These are phyloP conservation scores for Aspergillus latus DNA, from an alignment of 2,329 filamentous ascomycete genomes.

Conservation along the genomic window DNA sequence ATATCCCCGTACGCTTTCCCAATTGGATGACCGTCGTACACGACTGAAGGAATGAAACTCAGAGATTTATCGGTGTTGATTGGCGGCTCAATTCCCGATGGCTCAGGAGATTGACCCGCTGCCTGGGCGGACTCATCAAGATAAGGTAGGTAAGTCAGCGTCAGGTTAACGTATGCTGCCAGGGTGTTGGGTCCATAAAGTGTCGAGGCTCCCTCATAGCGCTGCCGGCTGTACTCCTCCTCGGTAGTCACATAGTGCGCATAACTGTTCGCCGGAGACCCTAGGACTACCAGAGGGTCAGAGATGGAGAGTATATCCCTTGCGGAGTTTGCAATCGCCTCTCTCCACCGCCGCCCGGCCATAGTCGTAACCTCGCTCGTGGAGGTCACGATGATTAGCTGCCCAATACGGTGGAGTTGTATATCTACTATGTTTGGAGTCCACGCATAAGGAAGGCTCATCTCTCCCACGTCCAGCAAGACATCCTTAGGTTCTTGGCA, in stretches of 20 bases:
- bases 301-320: conserved; percentile 51
- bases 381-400: conserved; percentile 78
- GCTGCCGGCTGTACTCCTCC: conserved; percentile 79
- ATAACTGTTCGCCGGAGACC: conserved; percentile 88
- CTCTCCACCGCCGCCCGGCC: conserved; percentile 83
- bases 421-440: conserved; percentile 89
- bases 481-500: conserved; percentile 85
- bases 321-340: conserved; percentile 61
- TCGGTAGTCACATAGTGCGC: conserved; percentile 77
- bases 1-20: conserved; percentile 71
- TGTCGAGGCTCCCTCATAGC: conserved; percentile 93
- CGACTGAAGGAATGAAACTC: conserved; percentile 76
- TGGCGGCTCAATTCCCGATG: conserved; percentile 65
- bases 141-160: conserved; percentile 68
- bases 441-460: conserved; percentile 79
- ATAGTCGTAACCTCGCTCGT: conserved; percentile 91
- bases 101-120: conserved; percentile 45
- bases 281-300: conserved; percentile 73
- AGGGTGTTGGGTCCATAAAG: conserved; percentile 81
- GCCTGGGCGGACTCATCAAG: conserved; percentile 52
- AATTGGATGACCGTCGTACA: conserved; percentile 67
- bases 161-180: conserved; percentile 83
- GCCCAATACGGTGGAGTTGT: conserved; percentile 79
- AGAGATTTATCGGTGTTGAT: conserved; percentile 75
- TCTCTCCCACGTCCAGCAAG: conserved; percentile 81